phyloP scores from a whole-genome alignment of 78 protist genomes.

The slime mould (Dictyostelium discoideum) region DNA sequence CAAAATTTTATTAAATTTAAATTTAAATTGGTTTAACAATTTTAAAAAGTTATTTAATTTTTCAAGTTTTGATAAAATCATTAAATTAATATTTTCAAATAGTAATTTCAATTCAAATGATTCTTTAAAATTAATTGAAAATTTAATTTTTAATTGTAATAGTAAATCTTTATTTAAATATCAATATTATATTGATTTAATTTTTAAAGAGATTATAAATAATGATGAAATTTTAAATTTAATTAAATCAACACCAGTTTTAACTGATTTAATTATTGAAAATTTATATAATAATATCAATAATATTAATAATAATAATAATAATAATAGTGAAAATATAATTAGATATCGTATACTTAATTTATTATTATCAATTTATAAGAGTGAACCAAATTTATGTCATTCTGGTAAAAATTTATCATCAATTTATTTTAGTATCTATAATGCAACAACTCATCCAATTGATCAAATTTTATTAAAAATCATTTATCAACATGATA shows the following conservation, averaged over 20 bases:
- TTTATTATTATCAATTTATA: conserved; percentile 2
- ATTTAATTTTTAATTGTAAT: background rate
- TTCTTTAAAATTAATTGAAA: background rate
- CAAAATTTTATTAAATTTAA: background rate
- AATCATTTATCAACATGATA: conserved; percentile 46
- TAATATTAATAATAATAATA: background rate
- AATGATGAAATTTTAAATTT: background rate
- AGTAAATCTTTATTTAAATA: background rate
- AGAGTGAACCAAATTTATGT: background rate
- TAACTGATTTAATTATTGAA: background rate
- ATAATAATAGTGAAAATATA: background rate
- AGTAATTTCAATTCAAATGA: background rate
- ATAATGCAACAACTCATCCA: conserved; percentile 68
- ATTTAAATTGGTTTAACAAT: background rate
- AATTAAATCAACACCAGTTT: background rate
- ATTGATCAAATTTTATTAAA: conserved; percentile 37
- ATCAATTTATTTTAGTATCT: background rate
- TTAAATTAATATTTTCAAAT: background rate
- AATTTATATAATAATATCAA: too few relatives aligned
- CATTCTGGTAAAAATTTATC: background rate
- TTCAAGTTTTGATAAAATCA: background rate
- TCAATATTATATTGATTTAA: conserved; percentile 1
- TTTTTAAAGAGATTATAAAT: background rate
- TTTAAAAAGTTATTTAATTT: background rate
- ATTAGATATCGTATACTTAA: background rate